phyloP scores from a whole-genome alignment of 2,329 filamentous ascomycete species.

The Colletotrichum horii region DNA sequence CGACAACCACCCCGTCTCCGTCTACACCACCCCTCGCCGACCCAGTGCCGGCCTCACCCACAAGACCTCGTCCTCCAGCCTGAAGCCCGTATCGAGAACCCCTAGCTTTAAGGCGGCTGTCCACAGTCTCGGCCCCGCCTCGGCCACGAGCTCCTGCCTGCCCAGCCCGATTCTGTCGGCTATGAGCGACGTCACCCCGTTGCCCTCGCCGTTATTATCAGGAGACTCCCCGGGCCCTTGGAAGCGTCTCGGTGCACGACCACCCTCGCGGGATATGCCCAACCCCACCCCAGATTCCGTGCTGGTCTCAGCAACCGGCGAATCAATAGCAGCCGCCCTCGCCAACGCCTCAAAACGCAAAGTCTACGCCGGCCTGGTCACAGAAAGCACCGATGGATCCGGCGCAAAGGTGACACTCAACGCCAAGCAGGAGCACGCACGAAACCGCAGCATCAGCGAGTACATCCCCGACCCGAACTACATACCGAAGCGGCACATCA shows the following conservation, averaged over 20 bases:
- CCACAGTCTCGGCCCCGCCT: constrained; percentile 52
- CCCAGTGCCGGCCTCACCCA: constrained; percentile 34
- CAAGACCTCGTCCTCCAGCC: constrained; percentile 47
- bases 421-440: constrained; percentile 35
- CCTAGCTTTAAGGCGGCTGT: constrained; percentile 66
- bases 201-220: constrained; percentile 76
- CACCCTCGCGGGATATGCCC: constrained; percentile 51
- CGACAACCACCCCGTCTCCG: constrained; percentile 34
- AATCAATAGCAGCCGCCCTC: constrained; percentile 56
- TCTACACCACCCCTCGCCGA: constrained; percentile 32
- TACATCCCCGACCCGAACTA: constrained; percentile 77
- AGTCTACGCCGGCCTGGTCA: constrained; percentile 54
- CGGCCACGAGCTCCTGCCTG: constrained; percentile 69
- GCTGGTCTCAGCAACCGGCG: constrained; percentile 55
- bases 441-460: constrained; percentile 88
- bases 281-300: constrained; percentile 48
- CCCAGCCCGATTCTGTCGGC: constrained; percentile 77
- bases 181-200: constrained; percentile 78
- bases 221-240: constrained; percentile 71
- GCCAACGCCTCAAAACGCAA: constrained; percentile 62
- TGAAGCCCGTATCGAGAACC: constrained; percentile 61
- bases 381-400: constrained; percentile 29
- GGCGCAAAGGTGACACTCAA: constrained; percentile 25
- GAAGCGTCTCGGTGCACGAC: constrained; percentile 58
- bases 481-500: constrained; percentile 74